A percentile compares a stretch with the other conserved stretches of the same genome.
These are phyloP conservation scores for Coemansia sp. DNA, from an alignment of 192 early-diverging fungal species.

Conservation along the genomic window DNA sequence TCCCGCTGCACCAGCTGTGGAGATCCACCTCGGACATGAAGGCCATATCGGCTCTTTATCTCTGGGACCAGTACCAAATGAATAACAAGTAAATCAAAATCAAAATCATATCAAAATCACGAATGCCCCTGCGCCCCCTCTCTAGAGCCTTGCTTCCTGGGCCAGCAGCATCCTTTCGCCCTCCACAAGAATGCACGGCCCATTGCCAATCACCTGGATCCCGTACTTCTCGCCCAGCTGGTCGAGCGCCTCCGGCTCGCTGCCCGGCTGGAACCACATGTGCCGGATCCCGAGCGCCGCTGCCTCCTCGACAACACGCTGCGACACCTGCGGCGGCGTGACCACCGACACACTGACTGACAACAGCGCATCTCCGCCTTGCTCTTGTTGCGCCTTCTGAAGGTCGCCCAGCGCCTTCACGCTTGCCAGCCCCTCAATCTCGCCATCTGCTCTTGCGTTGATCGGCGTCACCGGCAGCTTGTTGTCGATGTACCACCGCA, in stretches of 20 bases:
- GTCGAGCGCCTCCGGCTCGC: conserved; percentile 22
- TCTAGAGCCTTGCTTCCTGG: conserved; percentile 14
- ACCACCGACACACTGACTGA: conserved; percentile 24
- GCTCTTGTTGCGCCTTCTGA: neutral
- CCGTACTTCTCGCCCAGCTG: conserved; percentile 15
- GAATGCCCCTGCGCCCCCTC: neutral
- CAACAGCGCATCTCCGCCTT: neutral
- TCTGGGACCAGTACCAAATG: conserved; percentile 47
- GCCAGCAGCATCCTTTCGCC: conserved; percentile 6
- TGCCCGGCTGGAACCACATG: conserved; percentile 47
- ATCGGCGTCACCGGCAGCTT: conserved; percentile 19
- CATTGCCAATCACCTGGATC: conserved; percentile 20
- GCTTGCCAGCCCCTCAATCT: conserved; percentile 26
- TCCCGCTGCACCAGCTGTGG: conserved; percentile 67
- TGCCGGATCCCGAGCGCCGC: conserved; percentile 17
- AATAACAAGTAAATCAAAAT: conserved; percentile 1
- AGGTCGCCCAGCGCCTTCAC: conserved; percentile 20
- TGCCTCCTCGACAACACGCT: conserved; percentile 14
- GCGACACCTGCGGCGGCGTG: conserved; percentile 28
- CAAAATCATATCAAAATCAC: neutral
- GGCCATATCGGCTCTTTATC: conserved; percentile 62
- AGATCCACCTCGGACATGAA: conserved; percentile 70
- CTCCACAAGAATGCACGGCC: conserved; percentile 31
- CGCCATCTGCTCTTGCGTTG: conserved; percentile 14
- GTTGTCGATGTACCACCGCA: conserved; percentile 65